phyloP scores from a whole-genome alignment of 371 early-diverging fungal genomes.

The Mortierella sp. region DNA sequence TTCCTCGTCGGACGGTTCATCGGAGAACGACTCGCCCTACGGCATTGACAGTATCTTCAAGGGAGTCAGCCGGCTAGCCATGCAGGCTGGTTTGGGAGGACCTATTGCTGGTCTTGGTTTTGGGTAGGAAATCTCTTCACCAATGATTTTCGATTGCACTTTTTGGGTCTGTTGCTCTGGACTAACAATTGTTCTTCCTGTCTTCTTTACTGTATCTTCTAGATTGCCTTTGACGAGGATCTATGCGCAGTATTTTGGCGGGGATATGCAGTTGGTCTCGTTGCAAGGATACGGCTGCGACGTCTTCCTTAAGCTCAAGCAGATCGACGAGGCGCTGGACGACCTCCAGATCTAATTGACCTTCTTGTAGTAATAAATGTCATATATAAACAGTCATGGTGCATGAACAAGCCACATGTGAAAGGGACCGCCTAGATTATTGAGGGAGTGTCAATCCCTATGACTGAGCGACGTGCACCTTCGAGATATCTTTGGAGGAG shows the following conservation, averaged over 20 bases:
- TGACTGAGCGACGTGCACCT: no score
- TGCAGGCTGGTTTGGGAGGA: constrained; percentile 90
- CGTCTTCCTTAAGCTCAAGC: constrained; percentile 89
- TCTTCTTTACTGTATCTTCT: constrained; percentile 63
- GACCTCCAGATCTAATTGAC: constrained; percentile 51
- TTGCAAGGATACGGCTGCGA: constrained; percentile 94
- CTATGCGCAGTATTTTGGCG: constrained; percentile 97
- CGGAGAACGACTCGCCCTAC: constrained; percentile 57
- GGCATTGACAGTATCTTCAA: constrained; percentile 66
- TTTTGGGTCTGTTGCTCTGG: background rate
- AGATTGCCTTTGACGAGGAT: constrained; percentile 94
- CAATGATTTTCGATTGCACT: background rate
- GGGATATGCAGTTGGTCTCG: constrained; percentile 87
- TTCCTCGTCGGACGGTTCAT: constrained; percentile 59
- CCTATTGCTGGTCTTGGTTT: constrained; percentile 83
- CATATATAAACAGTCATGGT: no score
- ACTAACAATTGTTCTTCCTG: constrained; percentile 1
- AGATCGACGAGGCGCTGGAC: constrained; percentile 77
- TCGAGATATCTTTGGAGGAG: no score
- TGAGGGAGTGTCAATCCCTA: no score
- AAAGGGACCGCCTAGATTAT: no score
- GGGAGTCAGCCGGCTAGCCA: constrained; percentile 74
- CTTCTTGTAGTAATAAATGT: background rate
- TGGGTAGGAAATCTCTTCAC: constrained; percentile 44
- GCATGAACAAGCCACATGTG: no score